Percentiles rank a stretch among this genome's conserved stretches.
Conservation (phyloP, 2,329 filamentous ascomycete genomes). For the Hyphodiscus sp. region DNA sequence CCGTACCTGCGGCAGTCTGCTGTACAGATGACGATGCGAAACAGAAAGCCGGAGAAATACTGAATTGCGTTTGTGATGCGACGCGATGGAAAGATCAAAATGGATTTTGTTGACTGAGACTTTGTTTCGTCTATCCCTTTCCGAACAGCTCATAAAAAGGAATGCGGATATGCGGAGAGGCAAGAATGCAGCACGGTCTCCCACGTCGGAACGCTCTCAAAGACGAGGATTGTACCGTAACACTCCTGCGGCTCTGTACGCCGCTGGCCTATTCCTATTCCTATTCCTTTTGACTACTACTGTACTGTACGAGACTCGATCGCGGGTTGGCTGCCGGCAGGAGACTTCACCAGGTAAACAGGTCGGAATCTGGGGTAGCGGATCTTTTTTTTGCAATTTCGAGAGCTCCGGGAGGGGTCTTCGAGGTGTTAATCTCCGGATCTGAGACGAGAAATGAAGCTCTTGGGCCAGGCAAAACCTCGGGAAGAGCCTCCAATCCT, state of each 20-base stretch:
- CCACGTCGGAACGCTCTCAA: neutral
- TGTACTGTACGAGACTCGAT: neutral
- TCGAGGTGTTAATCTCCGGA: too few relatives aligned
- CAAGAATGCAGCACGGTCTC: neutral
- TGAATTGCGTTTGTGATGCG: neutral
- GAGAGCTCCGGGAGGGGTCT: neutral
- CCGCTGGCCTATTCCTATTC: too few relatives aligned
- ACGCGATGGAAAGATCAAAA: neutral
- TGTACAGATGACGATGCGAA: slow-evolving; percentile 2
- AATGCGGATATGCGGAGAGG: neutral
- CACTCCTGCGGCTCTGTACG: neutral
- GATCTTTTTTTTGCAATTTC: neutral
- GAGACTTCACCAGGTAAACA: neutral
- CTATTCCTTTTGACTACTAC: neutral
- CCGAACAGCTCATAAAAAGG: neutral
- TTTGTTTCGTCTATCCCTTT: neutral
- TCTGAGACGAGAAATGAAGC: too few relatives aligned
- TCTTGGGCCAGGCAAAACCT: too few relatives aligned
- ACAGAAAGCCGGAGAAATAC: neutral
- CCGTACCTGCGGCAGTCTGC: slow-evolving; percentile 1
- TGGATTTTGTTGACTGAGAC: neutral
- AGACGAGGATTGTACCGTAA: too few relatives aligned
- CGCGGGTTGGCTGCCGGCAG: neutral
- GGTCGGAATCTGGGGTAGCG: neutral
- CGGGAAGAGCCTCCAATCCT: too few relatives aligned